Conservation (phyloP, 345 rosid species). For the Acer campestre region DNA sequence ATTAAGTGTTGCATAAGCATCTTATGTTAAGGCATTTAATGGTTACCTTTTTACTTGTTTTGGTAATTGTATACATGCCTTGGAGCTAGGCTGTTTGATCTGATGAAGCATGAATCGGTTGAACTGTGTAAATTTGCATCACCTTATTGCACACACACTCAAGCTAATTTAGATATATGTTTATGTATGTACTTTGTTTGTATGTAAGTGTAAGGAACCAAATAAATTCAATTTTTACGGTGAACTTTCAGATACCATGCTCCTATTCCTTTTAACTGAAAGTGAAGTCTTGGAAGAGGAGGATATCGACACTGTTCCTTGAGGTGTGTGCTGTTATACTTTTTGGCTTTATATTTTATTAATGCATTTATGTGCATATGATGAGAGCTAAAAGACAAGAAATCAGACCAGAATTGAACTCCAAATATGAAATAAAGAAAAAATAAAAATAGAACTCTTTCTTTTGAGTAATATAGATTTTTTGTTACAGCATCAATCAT, state of each 20-base stretch:
- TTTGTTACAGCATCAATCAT: background rate
- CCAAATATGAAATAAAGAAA: background rate
- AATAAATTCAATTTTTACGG: background rate
- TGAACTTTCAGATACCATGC: background rate
- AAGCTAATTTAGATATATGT: background rate
- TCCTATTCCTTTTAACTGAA: conserved; percentile 10
- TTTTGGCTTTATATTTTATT: background rate
- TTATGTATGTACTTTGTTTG: background rate
- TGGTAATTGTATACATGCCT: background rate
- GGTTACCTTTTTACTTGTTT: background rate
- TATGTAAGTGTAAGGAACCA: background rate
- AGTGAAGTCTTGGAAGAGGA: conserved; percentile 25
- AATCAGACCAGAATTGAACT: background rate
- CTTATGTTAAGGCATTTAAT: background rate
- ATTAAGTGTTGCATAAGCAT: no score
- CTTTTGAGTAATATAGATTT: background rate
- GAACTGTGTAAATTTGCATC: conserved; percentile 4
- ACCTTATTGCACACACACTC: background rate
- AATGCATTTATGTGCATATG: background rate
- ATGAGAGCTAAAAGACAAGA: conserved; percentile 1
- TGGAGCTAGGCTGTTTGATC: background rate
- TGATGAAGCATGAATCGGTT: background rate
- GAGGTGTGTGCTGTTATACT: conserved; percentile 5
- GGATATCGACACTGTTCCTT: background rate
- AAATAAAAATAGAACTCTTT: background rate